phyloP scores from a whole-genome alignment of 768 basidiomycete genomes.

The Infundibulicybe gibba region DNA sequence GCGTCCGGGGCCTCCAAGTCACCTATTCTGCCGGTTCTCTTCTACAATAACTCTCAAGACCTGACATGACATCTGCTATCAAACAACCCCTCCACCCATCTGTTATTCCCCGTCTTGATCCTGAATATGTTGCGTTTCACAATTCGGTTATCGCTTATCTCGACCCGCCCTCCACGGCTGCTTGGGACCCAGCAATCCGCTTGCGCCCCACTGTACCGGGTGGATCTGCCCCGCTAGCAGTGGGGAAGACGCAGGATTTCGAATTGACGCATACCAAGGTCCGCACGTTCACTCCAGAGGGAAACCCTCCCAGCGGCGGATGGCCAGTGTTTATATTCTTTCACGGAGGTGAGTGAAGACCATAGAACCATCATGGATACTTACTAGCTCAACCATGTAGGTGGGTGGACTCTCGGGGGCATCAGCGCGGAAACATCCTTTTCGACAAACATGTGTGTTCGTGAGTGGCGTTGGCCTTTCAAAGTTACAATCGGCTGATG shows the following conservation, averaged over 20 bases:
- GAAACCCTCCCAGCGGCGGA: conserved; percentile 43
- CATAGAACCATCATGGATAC: not conserved
- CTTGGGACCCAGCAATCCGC: conserved; percentile 61
- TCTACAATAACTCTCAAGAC: too few relatives aligned
- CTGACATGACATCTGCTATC: not conserved
- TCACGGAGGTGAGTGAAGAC: conserved; percentile 54
- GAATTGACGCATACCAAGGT: conserved; percentile 48
- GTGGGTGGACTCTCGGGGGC: conserved; percentile 76
- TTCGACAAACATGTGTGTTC: conserved; percentile 54
- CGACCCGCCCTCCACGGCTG: conserved; percentile 49
- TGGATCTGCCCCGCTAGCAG: conserved; percentile 49
- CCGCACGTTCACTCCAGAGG: conserved; percentile 63
- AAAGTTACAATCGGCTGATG: not conserved
- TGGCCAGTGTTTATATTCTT: conserved; percentile 77
- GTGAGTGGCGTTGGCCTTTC: conserved; percentile 27
- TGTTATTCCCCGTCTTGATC: conserved; percentile 53
- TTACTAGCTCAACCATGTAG: conserved; percentile 24
- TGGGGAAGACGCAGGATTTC: conserved; percentile 53
- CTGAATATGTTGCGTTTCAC: conserved; percentile 66
- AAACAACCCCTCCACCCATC: conserved; percentile 61
- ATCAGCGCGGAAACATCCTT: conserved; percentile 61
- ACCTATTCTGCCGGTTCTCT: too few relatives aligned
- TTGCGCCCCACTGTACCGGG: conserved; percentile 51
- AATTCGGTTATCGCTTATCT: conserved; percentile 42
- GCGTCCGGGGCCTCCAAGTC: too few relatives aligned